Conservation (phyloP, 2,329 filamentous ascomycete genomes). For the Fusarium praegraminearum region DNA sequence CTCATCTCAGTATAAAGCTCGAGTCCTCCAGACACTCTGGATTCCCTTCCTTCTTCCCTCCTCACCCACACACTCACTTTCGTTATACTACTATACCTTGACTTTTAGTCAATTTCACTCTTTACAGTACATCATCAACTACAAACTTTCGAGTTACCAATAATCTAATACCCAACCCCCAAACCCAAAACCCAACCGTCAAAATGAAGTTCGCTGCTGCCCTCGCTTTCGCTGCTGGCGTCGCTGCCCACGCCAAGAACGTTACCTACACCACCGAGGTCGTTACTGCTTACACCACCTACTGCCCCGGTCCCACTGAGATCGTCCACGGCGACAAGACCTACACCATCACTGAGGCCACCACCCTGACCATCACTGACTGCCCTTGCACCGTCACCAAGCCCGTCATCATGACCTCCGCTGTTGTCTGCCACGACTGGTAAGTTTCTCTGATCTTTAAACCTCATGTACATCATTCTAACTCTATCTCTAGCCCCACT, state of each 20-base stretch:
- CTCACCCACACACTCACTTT: slow-evolving; percentile 56
- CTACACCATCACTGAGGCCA: slow-evolving; percentile 77
- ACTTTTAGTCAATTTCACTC: slow-evolving; percentile 49
- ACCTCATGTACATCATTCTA: slow-evolving; percentile 29
- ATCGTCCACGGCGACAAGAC: slow-evolving; percentile 73
- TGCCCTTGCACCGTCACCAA: slow-evolving; percentile 77
- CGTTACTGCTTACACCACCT: slow-evolving; percentile 75
- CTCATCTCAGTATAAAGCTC: slow-evolving; percentile 62
- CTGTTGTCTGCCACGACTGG: slow-evolving; percentile 67
- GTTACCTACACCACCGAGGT: slow-evolving; percentile 72
- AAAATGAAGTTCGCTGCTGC: slow-evolving; percentile 74
- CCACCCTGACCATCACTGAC: slow-evolving; percentile 77
- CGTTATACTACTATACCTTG: slow-evolving; percentile 44
- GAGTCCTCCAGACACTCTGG: slow-evolving; percentile 56
- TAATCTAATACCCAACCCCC: slow-evolving; percentile 51
- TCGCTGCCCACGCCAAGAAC: slow-evolving; percentile 56
- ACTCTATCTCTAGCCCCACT: slow-evolving; percentile 39
- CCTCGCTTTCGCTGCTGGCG: slow-evolving; percentile 65
- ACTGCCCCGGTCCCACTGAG: slow-evolving; percentile 75
- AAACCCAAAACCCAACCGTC: slow-evolving; percentile 52
- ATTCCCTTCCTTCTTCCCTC: slow-evolving; percentile 53
- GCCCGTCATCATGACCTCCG: slow-evolving; percentile 65
- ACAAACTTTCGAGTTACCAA: slow-evolving; percentile 51
- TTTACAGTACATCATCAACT: slow-evolving; percentile 44
- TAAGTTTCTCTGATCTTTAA: slow-evolving; percentile 49